Evolutionary conservation across 2,329 filamentous ascomycete genomes (phyloP).

Genomic region (Colletotrichum simmondsii): DNA sequence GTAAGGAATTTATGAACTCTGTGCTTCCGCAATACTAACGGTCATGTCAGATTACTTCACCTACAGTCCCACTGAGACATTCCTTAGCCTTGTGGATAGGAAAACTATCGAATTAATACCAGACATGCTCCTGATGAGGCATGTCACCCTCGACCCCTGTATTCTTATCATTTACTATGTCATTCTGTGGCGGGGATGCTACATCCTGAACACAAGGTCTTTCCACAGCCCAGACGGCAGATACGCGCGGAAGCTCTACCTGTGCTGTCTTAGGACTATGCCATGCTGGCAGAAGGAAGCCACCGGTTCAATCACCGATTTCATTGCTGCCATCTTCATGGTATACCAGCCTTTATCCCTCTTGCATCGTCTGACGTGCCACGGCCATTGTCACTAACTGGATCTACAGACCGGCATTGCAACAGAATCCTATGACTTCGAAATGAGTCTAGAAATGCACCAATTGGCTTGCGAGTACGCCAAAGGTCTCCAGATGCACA

Average conservation of each 20-base stretch:
- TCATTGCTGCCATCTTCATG: constrained; percentile 44
- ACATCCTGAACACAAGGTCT: constrained; percentile 13
- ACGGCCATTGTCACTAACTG: accelerated
- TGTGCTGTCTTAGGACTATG: constrained; percentile 43
- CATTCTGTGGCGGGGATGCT: constrained; percentile 44
- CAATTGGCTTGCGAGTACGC: constrained; percentile 44
- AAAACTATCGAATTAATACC: constrained; percentile 43
- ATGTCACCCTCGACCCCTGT: constrained; percentile 43
- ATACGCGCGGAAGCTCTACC: constrained; percentile 40
- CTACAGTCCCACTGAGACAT: constrained; percentile 42
- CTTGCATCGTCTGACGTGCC: background rate
- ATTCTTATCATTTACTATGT: constrained; percentile 45
- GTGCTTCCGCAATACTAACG: background rate
- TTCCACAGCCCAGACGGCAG: constrained; percentile 24
- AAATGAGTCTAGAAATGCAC: constrained; percentile 44
- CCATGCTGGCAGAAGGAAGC: constrained; percentile 44
- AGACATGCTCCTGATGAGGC: constrained; percentile 41
- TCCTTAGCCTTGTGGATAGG: constrained; percentile 41
- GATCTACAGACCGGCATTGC: constrained; percentile 40
- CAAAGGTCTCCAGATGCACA: constrained; percentile 44
- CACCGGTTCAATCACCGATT: constrained; percentile 42
- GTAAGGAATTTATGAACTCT: constrained; percentile 26
- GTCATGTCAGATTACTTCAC: constrained; percentile 40
- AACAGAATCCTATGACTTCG: constrained; percentile 45
- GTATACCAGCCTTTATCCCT: constrained; percentile 30